Evolutionary conservation across 2,329 filamentous ascomycete genomes (phyloP), one percentile per base, ranked within the genome.

Genomic region (Bipolaris gigantea): DNA sequence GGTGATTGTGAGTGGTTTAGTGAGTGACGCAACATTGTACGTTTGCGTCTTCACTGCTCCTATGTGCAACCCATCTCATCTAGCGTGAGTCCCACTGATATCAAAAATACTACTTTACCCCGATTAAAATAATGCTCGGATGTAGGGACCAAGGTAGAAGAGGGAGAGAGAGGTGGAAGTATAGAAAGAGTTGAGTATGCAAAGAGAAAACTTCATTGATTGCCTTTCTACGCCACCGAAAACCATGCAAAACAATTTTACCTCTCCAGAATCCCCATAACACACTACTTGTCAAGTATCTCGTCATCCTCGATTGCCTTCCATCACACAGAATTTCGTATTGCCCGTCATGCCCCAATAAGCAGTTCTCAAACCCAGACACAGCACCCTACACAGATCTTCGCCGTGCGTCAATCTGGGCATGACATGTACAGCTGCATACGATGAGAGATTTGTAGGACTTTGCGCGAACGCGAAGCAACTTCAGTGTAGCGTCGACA

Each of bases 41-140:
- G 55, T 54, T 50, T 57, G 50, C 47, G 11, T 43, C 33, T 50
- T 38, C 48, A 55, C 48, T 41, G n/a, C 47, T 39, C 19, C 25
- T 38, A 5, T 39, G n/a, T 11, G 33, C 16, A n/a, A 23, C 35
- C 25, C 13, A 27, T 25, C 11, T 39, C 16, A 39, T 18, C 35
- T 16, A 18, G 16, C 30, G 27, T 38, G 36, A 41, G 27, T 27
- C 7, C 16, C 16, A 30, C 27, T 30, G 10, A 13, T 30, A 30
- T 30, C 10, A 30, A 30, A 27, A 5, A 5, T 13, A 11, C 10
- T 5, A 30, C 13, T 13, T 11, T 13, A 30, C 11, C 10, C 13
- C 27, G 10, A 30, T 30, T 8, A 11, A 11, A 1, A 16, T 5
- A 2, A 27, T 41, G 10, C 11, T 5, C 2, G 6, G 4, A 11